Conservation (phyloP, 1,139 yeast genomes). For the Hanseniaspora uvarum region DNA sequence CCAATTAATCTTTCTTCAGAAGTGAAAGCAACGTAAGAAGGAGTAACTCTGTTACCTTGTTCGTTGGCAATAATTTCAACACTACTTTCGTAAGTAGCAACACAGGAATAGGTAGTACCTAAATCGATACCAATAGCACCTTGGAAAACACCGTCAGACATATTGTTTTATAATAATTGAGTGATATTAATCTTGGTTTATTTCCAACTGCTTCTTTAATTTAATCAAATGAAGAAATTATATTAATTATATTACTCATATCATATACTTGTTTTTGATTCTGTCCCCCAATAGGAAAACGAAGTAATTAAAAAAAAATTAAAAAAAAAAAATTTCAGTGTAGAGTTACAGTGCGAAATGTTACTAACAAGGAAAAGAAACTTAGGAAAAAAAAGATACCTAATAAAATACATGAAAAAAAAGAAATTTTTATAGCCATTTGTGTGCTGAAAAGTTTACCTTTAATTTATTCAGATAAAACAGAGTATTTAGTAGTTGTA, state of each 20-base stretch:
- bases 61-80: conserved; percentile 95
- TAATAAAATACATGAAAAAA: too few species aligned
- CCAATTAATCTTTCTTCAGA: conserved; percentile 94
- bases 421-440: too few species aligned
- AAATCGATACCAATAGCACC: conserved; percentile 99
- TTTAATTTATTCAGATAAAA: too few species aligned
- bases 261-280: too few species aligned
- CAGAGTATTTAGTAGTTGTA: too few species aligned
- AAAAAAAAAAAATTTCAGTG: too few species aligned
- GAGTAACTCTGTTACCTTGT: conserved; percentile 99
- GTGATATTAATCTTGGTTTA: conserved; percentile 22
- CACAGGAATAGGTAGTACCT: conserved; percentile 96
- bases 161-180: conserved; percentile 31
- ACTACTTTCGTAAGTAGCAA: conserved; percentile 86
- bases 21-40: conserved; percentile 96
- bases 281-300: conserved; percentile 19
- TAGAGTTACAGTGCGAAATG: too few species aligned
- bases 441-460: too few species aligned
- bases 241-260: too few species aligned
- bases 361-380: too few species aligned
- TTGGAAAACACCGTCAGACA: conserved; percentile 99
- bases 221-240: too few species aligned
- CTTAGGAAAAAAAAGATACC: too few species aligned
- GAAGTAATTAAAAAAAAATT: conserved; percentile 15
- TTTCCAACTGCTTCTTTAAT: conserved; percentile 17